These are phyloP conservation scores for Fomitopsis pulvina DNA, from an alignment of 768 basidiomycete genomes.

Conservation along the genomic window DNA sequence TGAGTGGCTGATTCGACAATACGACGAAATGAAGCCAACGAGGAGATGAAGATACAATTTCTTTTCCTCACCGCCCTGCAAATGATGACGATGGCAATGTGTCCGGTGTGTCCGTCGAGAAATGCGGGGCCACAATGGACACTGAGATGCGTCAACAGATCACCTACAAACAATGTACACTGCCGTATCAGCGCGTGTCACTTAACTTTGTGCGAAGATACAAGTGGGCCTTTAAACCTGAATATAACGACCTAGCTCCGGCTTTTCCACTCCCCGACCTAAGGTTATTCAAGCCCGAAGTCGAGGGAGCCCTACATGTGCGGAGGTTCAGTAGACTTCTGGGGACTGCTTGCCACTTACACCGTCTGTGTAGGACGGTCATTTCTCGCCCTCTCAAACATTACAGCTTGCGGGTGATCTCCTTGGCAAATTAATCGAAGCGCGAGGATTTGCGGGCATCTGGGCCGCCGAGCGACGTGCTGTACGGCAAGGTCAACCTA, in stretches of 20 bases:
- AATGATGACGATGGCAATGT: conserved; percentile 45
- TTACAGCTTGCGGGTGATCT: conserved; percentile 40
- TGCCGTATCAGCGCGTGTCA: conserved; percentile 43
- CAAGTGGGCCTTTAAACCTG: conserved; percentile 68
- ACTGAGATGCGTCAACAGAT: conserved; percentile 28
- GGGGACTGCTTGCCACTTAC: background rate
- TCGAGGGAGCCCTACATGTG: conserved; percentile 30
- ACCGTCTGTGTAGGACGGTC: conserved; percentile 26
- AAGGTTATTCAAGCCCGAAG: conserved; percentile 38
- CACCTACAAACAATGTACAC: conserved; percentile 38
- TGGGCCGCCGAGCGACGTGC: conserved; percentile 10
- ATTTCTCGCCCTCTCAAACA: conserved; percentile 34
- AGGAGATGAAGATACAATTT: conserved; percentile 44
- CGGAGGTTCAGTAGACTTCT: no score
- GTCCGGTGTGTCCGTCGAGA: conserved; percentile 39
- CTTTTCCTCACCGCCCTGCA: conserved; percentile 53
- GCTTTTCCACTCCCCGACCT: conserved; percentile 53
- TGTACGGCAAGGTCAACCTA: conserved; percentile 16
- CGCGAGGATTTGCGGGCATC: conserved; percentile 4
- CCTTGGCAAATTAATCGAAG: conserved; percentile 16
- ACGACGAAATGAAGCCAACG: conserved; percentile 27
- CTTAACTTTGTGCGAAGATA: conserved; percentile 62
- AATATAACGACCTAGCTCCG: conserved; percentile 45
- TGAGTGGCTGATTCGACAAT: background rate
- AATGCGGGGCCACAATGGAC: background rate